Percentiles rank a stretch among this genome's conserved stretches.
Conservation (phyloP, 208 protist genomes). For the Trypanosoma lewisi region DNA sequence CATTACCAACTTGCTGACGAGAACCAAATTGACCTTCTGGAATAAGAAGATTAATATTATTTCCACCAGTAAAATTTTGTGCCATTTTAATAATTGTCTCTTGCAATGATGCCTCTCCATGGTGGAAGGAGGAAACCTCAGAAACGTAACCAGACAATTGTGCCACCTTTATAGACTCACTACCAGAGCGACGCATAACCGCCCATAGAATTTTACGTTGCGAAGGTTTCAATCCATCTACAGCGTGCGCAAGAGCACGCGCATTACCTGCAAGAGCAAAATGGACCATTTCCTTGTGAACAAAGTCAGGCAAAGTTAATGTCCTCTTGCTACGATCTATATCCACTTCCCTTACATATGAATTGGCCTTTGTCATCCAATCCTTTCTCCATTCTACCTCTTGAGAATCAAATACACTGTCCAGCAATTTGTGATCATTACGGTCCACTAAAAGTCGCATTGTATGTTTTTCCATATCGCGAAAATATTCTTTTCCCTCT, state of each 20-base stretch:
- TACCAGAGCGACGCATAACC: slow-evolving; percentile 88
- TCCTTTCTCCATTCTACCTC: slow-evolving; percentile 97
- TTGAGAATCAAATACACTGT: slow-evolving; percentile 98
- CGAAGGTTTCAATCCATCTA: slow-evolving; percentile 99
- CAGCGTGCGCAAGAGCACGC: slow-evolving; percentile 81
- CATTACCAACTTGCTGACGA: slow-evolving; percentile 96
- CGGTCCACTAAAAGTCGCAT: slow-evolving; percentile 87
- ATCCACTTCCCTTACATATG: slow-evolving; percentile 82
- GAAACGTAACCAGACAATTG: slow-evolving; percentile 98
- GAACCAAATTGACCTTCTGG: slow-evolving; percentile 99
- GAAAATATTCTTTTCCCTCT: slow-evolving; percentile 99
- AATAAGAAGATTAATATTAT: slow-evolving; percentile 99
- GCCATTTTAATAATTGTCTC: slow-evolving; percentile 99
- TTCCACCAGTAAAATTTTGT: slow-evolving; percentile 98
- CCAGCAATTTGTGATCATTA: slow-evolving; percentile 93
- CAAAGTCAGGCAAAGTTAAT: slow-evolving; percentile 95
- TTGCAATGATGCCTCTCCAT: slow-evolving; percentile 98
- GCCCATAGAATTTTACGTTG: slow-evolving; percentile 99
- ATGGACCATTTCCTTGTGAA: slow-evolving; percentile 99
- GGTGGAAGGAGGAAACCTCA: slow-evolving; percentile 98
- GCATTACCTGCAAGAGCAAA: slow-evolving; percentile 95
- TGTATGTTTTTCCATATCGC: slow-evolving; percentile 94
- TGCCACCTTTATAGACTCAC: slow-evolving; percentile 97
- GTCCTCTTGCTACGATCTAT: slow-evolving; percentile 86
- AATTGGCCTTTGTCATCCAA: slow-evolving; percentile 96